Conservation (phyloP, 805 yeast species). For the Yarrowia osloensis region DNA sequence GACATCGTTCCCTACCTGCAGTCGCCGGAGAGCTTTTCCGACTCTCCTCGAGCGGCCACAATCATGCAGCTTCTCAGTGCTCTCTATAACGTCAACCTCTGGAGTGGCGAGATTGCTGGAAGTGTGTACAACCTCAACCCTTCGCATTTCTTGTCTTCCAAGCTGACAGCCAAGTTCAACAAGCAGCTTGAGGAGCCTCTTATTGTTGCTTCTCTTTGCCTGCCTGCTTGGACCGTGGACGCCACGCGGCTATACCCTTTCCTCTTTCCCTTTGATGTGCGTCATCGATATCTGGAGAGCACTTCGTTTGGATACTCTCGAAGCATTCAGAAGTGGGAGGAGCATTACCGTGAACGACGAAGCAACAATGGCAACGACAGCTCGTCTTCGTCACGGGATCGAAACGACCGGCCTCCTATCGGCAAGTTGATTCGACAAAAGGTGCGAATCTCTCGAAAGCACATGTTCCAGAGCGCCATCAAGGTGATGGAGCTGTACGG, state of each 20-base stretch:
- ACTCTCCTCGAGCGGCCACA: slow-evolving; percentile 33
- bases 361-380: slow-evolving; percentile 41
- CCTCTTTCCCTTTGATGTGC: slow-evolving; percentile 77
- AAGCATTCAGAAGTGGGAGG: slow-evolving; percentile 75
- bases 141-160: slow-evolving; percentile 64
- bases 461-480: slow-evolving; percentile 71
- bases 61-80: slow-evolving; percentile 39
- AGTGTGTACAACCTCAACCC: slow-evolving; percentile 32
- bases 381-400: slow-evolving; percentile 30
- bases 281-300: slow-evolving; percentile 75
- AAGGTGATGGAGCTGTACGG: slow-evolving; percentile 78
- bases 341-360: slow-evolving; percentile 42
- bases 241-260: slow-evolving; percentile 78
- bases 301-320: slow-evolving; percentile 92
- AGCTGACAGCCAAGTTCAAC: slow-evolving; percentile 80
- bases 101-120: slow-evolving; percentile 34
- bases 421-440: slow-evolving; percentile 82
- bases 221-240: slow-evolving; percentile 82
- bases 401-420: slow-evolving; percentile 41
- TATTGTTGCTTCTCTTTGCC: slow-evolving; percentile 78
- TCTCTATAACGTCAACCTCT: slow-evolving; percentile 38
- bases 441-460: slow-evolving; percentile 70
- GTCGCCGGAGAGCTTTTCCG: slow-evolving; percentile 37
- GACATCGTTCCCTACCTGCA: slow-evolving; percentile 34
- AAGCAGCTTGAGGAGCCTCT: slow-evolving; percentile 88